These are phyloP conservation scores for Otatea glauca DNA, from an alignment of 176 grass and related monocot genomes.

Conservation along the genomic window DNA sequence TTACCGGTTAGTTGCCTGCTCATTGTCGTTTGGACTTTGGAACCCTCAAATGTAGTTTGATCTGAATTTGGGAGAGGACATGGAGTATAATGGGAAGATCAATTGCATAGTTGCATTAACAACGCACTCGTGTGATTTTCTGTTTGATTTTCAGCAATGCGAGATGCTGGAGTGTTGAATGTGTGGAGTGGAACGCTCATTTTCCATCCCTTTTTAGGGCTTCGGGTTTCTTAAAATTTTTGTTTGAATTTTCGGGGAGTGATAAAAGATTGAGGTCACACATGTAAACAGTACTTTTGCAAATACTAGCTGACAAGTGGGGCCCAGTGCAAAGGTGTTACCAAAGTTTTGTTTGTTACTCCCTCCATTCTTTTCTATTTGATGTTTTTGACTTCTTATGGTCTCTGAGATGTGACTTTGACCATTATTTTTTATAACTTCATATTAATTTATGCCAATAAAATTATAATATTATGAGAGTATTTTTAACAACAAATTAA, in stretches of 20 bases:
- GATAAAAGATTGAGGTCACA: not conserved
- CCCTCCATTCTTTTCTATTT: too few relatives aligned
- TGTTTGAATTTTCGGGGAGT: not conserved
- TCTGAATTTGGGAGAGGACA: conserved; percentile 27
- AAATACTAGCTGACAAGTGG: not conserved
- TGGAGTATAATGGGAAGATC: not conserved
- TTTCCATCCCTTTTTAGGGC: not conserved
- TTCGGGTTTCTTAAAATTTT: conserved; percentile 7
- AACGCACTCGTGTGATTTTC: not conserved
- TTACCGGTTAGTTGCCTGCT: not conserved
- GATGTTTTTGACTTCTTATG: too few relatives aligned
- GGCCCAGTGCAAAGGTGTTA: not conserved
- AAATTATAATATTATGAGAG: too few relatives aligned
- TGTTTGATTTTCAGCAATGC: not conserved
- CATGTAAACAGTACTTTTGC: conserved; percentile 15
- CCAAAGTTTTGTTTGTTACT: not conserved
- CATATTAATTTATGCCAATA: too few relatives aligned
- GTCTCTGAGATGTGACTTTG: too few relatives aligned
- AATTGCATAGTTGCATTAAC: not conserved
- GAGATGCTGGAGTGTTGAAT: conserved; percentile 6
- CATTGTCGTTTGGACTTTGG: not conserved
- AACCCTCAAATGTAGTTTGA: conserved; percentile 1
- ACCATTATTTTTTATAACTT: too few relatives aligned
- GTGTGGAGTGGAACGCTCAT: not conserved
- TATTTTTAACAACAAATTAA: too few relatives aligned